Evolutionary conservation across 768 basidiomycete genomes (phyloP).

Genomic region (Suillus hirtellus): DNA sequence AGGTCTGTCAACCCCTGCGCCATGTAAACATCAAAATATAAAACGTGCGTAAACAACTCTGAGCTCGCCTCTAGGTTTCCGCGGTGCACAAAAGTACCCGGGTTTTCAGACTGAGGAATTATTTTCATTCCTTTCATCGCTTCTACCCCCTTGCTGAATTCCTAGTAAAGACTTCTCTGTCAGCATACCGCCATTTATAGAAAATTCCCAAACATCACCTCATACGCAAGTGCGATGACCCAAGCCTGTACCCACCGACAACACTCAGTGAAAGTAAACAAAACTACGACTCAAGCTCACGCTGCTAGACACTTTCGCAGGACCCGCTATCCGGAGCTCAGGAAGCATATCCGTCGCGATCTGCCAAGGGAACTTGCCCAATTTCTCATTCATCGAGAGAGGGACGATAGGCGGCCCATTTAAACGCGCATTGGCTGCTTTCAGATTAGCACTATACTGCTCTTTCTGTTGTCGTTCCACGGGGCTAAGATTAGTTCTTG

Average conservation of each 20-base stretch:
- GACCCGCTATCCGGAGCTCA: conserved; percentile 3
- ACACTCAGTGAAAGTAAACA: neutral
- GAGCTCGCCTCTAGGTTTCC: conserved; percentile 1
- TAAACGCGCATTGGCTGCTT: conserved; percentile 22
- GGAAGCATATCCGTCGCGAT: conserved; percentile 12
- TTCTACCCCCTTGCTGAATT: conserved; percentile 12
- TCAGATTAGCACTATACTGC: conserved; percentile 35
- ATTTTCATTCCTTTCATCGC: conserved; percentile 12
- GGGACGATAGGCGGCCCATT: neutral
- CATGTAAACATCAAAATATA: neutral
- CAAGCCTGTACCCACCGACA: conserved; percentile 18
- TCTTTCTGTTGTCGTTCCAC: conserved; percentile 36
- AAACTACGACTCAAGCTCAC: conserved; percentile 2
- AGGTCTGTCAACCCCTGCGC: conserved; percentile 21
- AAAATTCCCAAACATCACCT: conserved; percentile 8
- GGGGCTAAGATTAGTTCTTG: conserved; percentile 28
- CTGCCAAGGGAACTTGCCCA: conserved; percentile 13
- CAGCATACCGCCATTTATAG: neutral
- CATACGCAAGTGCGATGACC: conserved; percentile 18
- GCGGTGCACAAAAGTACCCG: neutral
- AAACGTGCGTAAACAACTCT: neutral
- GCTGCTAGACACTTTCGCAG: conserved; percentile 5
- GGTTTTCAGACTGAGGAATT: neutral
- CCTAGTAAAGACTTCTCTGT: neutral
- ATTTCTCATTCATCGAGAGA: neutral